phyloP scores from a whole-genome alignment of 2,329 filamentous ascomycete genomes.

The Colletotrichum costaricense region DNA sequence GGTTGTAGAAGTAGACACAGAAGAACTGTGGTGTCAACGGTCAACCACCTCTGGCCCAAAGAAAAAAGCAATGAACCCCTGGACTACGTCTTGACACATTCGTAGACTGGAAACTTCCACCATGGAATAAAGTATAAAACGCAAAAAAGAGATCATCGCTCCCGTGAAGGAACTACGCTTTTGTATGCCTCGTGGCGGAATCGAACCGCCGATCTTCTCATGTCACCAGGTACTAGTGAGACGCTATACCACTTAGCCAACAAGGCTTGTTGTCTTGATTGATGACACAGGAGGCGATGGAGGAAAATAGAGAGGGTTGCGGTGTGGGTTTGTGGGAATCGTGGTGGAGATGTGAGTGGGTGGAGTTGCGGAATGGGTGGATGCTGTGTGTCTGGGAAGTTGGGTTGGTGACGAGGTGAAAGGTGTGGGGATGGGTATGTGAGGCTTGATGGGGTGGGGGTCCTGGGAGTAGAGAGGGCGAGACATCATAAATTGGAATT shows the following conservation, averaged over 20 bases:
- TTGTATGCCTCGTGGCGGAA: neutral
- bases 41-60: too few species aligned
- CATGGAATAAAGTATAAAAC: neutral
- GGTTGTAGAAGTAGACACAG: too few species aligned
- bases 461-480: too few species aligned
- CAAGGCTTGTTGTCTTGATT: neutral
- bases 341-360: neutral
- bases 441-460: too few species aligned
- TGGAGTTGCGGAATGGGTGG: neutral
- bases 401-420: constrained; percentile 3
- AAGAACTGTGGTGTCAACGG: too few species aligned
- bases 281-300: accelerated
- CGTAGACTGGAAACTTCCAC: too few species aligned
- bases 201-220: constrained; percentile 19
- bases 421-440: too few species aligned
- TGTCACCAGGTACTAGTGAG: constrained; percentile 9
- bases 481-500: too few species aligned
- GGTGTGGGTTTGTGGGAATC: neutral
- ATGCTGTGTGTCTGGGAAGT: neutral
- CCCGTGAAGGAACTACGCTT: neutral
- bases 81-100: too few species aligned
- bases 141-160: neutral
- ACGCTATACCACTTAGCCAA: neutral
- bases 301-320: neutral
- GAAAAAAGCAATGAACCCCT: too few species aligned